These are phyloP conservation scores for Camellia lanceoleosa DNA, from an alignment of 148 eudicot genomes.

Conservation along the genomic window DNA sequence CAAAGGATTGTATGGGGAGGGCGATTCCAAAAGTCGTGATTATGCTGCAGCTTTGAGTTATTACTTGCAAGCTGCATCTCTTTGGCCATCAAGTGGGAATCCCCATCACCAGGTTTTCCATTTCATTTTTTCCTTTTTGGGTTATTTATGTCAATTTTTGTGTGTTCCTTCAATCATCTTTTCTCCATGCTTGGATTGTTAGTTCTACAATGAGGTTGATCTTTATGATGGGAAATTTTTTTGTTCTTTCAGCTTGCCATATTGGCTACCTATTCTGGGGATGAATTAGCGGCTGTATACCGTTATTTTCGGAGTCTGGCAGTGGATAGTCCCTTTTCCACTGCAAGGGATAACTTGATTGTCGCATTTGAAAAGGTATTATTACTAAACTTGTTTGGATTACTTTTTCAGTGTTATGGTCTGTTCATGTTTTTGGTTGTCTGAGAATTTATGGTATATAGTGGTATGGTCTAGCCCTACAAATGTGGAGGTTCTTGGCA, in stretches of 20 bases:
- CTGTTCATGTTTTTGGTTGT: slow-evolving; percentile 1
- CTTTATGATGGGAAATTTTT: slow-evolving; percentile 13
- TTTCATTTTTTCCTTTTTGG: neutral
- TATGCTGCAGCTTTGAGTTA: slow-evolving; percentile 61
- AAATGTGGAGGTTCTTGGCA: neutral
- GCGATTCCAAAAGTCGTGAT: slow-evolving; percentile 57
- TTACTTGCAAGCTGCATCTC: slow-evolving; percentile 54
- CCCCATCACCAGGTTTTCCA: slow-evolving; percentile 60
- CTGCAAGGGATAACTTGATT: slow-evolving; percentile 60
- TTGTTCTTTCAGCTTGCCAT: slow-evolving; percentile 50
- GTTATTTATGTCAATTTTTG: neutral
- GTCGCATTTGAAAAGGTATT: slow-evolving; percentile 58
- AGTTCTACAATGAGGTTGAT: neutral
- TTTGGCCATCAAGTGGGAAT: slow-evolving; percentile 62
- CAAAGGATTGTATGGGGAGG: slow-evolving; percentile 59
- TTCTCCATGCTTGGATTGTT: slow-evolving; percentile 9
- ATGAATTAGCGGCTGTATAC: slow-evolving; percentile 55
- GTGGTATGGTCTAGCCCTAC: neutral
- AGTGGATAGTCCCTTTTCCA: slow-evolving; percentile 48
- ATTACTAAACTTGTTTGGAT: neutral
- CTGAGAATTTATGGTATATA: neutral
- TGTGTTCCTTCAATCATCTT: neutral
- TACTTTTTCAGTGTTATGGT: neutral
- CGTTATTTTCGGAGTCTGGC: slow-evolving; percentile 66
- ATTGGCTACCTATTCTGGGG: slow-evolving; percentile 53